Evolutionary conservation across 495 filamentous ascomycete species (phyloP).

Genomic region (Talaromyces trachyspermus): DNA sequence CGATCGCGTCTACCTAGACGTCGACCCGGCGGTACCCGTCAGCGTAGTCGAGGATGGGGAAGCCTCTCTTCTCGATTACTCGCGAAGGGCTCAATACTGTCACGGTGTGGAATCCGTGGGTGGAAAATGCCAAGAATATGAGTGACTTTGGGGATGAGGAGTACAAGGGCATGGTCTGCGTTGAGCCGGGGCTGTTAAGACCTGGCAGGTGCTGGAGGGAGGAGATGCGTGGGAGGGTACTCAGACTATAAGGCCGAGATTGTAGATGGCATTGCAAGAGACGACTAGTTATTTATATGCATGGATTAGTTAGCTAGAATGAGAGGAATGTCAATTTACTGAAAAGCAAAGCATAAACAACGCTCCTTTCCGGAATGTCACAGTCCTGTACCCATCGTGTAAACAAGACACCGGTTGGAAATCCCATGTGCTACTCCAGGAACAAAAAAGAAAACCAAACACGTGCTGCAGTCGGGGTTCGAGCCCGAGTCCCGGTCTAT

Average conservation of each 20-base stretch:
- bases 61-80: slow-evolving; percentile 58
- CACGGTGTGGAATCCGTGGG: slow-evolving; percentile 98
- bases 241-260: slow-evolving; percentile 54
- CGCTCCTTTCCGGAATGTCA: no score
- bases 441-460: no score
- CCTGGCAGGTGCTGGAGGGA: slow-evolving; percentile 75
- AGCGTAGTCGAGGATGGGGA: slow-evolving; percentile 46
- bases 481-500: no score
- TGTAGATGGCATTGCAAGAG: not conserved
- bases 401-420: no score
- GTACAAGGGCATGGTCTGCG: slow-evolving; percentile 86
- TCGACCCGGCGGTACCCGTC: slow-evolving; percentile 50
- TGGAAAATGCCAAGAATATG: slow-evolving; percentile 71
- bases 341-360: no score
- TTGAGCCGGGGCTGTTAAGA: slow-evolving; percentile 83
- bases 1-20: slow-evolving; percentile 69
- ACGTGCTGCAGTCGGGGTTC: no score
- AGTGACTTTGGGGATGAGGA: slow-evolving; percentile 83
- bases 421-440: no score
- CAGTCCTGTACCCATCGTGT: no score
- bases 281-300: not conserved
- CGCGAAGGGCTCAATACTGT: slow-evolving; percentile 78
- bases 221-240: slow-evolving; percentile 88
- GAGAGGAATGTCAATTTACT: no score
- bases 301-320: not conserved